Conservation (phyloP, 441 rosid species). For the Populus tomentosa region DNA sequence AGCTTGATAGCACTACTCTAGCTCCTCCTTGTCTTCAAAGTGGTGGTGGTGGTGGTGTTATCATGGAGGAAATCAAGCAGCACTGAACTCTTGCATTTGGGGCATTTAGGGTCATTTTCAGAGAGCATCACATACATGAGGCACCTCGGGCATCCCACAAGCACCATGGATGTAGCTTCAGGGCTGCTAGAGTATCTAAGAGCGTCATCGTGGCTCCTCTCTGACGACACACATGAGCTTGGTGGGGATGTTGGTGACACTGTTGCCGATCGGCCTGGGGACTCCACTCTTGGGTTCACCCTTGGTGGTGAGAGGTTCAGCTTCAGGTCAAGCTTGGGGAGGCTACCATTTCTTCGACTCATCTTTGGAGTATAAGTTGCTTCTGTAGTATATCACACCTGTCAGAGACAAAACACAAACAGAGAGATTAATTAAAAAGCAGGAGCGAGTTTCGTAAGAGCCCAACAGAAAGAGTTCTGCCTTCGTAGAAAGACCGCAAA, state of each 20-base stretch:
- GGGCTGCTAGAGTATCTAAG: slow-evolving; percentile 58
- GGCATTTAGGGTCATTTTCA: slow-evolving; percentile 87
- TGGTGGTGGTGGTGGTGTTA: slow-evolving; percentile 19
- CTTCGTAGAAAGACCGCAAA: neutral
- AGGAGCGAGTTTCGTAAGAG: neutral
- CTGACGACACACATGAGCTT: slow-evolving; percentile 90
- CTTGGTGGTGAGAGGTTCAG: slow-evolving; percentile 89
- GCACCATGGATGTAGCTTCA: slow-evolving; percentile 84
- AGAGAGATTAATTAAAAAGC: neutral
- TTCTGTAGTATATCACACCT: slow-evolving; percentile 5
- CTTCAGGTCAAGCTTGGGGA: slow-evolving; percentile 77
- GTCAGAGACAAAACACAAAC: neutral
- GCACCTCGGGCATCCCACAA: slow-evolving; percentile 94
- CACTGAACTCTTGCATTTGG: slow-evolving; percentile 95
- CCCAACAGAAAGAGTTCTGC: neutral
- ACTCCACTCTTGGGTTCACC: slow-evolving; percentile 33
- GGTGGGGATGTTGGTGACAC: slow-evolving; percentile 77
- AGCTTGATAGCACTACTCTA: neutral
- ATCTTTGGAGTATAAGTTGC: slow-evolving; percentile 25
- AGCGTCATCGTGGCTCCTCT: slow-evolving; percentile 51
- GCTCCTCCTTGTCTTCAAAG: slow-evolving; percentile 41
- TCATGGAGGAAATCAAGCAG: slow-evolving; percentile 86
- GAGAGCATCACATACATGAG: slow-evolving; percentile 98
- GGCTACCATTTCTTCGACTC: slow-evolving; percentile 62
- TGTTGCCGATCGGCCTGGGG: slow-evolving; percentile 60